Conservation (phyloP, 495 filamentous ascomycete species). For the Penicillium crystallinum region DNA sequence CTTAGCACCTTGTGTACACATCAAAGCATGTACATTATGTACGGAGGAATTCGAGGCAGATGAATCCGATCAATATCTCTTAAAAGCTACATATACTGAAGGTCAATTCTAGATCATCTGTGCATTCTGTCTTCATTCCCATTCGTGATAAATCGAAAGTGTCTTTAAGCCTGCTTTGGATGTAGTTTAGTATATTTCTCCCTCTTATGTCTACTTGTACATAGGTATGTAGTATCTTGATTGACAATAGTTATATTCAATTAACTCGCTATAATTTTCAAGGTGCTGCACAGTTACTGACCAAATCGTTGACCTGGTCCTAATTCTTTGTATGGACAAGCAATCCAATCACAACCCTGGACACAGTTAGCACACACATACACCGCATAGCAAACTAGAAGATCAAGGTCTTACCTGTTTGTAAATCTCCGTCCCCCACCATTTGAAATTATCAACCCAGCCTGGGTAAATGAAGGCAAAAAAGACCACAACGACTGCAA, state of each 20-base stretch:
- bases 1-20: too few species aligned
- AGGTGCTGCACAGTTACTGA: not conserved
- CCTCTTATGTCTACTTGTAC: not conserved
- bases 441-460: conserved; percentile 22
- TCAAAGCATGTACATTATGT: too few species aligned
- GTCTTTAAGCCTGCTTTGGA: too few species aligned
- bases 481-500: conserved; percentile 75
- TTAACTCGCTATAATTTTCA: not conserved
- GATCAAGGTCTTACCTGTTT: conserved; percentile 14
- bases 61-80: too few species aligned
- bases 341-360: conserved; percentile 27
- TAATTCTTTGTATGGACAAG: conserved; percentile 22
- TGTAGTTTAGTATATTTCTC: too few species aligned
- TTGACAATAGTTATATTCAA: not conserved
- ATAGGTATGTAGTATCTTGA: not conserved
- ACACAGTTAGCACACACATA: not conserved
- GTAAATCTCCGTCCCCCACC: conserved; percentile 30
- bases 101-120: too few species aligned
- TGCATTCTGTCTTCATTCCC: too few species aligned
- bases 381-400: not conserved
- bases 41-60: too few species aligned
- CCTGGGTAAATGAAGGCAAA: conserved; percentile 49
- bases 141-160: too few species aligned
- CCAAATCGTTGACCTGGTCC: conserved; percentile 26
- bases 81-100: too few species aligned